These are phyloP conservation scores for Neltuma alba DNA, from an alignment of 306 rosid genomes.

Conservation along the genomic window DNA sequence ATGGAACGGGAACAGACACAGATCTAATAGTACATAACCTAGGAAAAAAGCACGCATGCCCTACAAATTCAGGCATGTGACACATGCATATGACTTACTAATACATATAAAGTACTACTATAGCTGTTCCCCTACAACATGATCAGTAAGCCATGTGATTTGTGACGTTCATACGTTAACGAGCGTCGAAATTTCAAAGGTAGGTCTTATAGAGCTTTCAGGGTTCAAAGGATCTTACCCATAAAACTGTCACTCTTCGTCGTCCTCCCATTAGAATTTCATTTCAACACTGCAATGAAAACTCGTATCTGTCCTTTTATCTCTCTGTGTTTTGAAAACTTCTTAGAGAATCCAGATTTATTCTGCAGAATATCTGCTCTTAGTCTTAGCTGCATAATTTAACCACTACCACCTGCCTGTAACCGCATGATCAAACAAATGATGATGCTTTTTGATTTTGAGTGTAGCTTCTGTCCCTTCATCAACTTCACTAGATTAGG, in stretches of 20 bases:
- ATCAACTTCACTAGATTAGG: background rate
- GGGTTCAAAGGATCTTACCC: background rate
- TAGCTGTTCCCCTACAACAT: background rate
- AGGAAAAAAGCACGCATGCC: background rate
- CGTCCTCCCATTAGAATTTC: background rate
- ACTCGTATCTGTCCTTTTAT: background rate
- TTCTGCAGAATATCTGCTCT: background rate
- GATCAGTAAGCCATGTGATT: background rate
- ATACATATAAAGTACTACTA: no score
- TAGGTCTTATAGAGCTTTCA: background rate
- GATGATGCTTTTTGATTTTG: conserved; percentile 1
- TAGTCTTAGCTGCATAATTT: background rate
- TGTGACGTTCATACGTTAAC: background rate
- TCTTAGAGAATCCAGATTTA: background rate
- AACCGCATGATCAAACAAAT: background rate
- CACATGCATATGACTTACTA: background rate
- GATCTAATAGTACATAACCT: background rate
- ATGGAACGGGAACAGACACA: background rate
- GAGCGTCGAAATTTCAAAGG: background rate
- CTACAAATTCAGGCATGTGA: background rate
- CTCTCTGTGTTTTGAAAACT: background rate
- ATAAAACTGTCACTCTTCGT: background rate
- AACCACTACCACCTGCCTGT: background rate
- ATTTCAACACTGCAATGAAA: background rate
- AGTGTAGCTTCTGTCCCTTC: background rate